Percentiles rank a stretch among this genome's conserved stretches.
Evolutionary conservation across 1,139 yeast genomes (phyloP).

Genomic region (Chernovozyma aurita): DNA sequence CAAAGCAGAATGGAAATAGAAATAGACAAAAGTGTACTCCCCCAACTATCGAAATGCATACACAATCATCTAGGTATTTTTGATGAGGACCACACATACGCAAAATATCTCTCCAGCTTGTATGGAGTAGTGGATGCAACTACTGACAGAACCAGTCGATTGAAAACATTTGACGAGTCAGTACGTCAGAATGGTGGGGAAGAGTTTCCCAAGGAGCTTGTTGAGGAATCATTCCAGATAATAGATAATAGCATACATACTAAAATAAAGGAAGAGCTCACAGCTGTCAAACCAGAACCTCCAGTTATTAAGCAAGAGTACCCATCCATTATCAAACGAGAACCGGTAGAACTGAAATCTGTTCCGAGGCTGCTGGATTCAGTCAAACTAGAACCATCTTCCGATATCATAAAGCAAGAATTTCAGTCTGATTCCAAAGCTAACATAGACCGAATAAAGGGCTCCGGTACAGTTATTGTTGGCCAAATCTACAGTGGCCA

Average conservation of each 20-base stretch:
- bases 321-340: not conserved
- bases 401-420: not conserved
- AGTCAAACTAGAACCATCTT: not conserved
- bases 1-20: not conserved
- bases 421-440: not conserved
- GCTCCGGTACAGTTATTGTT: conserved; percentile 19
- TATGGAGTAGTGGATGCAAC: conserved; percentile 29
- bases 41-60: conserved; percentile 6
- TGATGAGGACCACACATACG: conserved; percentile 44
- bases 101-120: conserved; percentile 54
- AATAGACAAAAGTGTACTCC: not conserved
- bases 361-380: not conserved
- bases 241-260: not conserved
- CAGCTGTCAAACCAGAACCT: no score
- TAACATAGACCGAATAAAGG: not conserved
- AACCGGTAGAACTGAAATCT: not conserved
- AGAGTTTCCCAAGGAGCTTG: conserved; percentile 44
- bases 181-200: conserved; percentile 62
- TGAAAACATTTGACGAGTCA: conserved; percentile 35
- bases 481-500: conserved; percentile 55
- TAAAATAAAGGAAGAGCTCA: no score
- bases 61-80: conserved; percentile 9
- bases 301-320: not conserved
- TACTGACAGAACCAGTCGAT: conserved; percentile 8
- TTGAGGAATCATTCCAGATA: conserved; percentile 13